phyloP scores from a whole-genome alignment of 1,284 basidiomycete species.

The Pulchroboletus neoregius region DNA sequence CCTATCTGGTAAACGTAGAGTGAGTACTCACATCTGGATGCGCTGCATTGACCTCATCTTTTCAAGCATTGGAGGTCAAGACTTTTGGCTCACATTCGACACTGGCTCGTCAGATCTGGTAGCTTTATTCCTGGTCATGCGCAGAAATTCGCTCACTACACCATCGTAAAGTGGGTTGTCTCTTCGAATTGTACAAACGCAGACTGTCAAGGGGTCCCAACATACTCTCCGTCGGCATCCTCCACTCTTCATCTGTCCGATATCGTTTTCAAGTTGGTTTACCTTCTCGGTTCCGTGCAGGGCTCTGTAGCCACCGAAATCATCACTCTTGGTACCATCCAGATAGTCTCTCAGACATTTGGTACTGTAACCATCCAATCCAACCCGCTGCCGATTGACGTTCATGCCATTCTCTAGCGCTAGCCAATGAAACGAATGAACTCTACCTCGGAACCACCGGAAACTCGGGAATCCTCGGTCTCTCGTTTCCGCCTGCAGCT shows the following conservation, averaged over 20 bases:
- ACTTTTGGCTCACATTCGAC: conserved; percentile 36
- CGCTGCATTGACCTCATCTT: neutral
- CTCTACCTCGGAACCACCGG: conserved; percentile 45
- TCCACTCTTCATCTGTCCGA: conserved; percentile 34
- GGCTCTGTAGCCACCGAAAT: conserved; percentile 44
- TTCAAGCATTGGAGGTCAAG: conserved; percentile 30
- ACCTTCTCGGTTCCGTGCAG: conserved; percentile 46
- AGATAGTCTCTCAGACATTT: conserved; percentile 35
- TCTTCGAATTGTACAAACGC: conserved; percentile 30
- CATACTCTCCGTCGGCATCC: conserved; percentile 31
- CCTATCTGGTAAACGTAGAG: conserved; percentile 31
- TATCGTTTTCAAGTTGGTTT: conserved; percentile 39
- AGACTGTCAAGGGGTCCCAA: conserved; percentile 35
- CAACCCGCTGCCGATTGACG: neutral
- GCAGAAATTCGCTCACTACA: neutral
- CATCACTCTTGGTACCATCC: conserved; percentile 42
- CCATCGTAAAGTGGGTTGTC: conserved; percentile 35
- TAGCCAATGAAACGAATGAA: conserved; percentile 43
- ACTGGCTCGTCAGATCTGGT: conserved; percentile 35
- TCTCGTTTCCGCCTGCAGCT: conserved; percentile 48
- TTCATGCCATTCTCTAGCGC: conserved; percentile 34
- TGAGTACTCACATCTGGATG: conserved; percentile 11
- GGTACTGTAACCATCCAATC: conserved; percentile 17
- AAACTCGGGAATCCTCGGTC: conserved; percentile 57
- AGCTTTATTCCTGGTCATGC: neutral